Conservation (phyloP, 345 rosid species). For the Eucalyptus sp. region DNA sequence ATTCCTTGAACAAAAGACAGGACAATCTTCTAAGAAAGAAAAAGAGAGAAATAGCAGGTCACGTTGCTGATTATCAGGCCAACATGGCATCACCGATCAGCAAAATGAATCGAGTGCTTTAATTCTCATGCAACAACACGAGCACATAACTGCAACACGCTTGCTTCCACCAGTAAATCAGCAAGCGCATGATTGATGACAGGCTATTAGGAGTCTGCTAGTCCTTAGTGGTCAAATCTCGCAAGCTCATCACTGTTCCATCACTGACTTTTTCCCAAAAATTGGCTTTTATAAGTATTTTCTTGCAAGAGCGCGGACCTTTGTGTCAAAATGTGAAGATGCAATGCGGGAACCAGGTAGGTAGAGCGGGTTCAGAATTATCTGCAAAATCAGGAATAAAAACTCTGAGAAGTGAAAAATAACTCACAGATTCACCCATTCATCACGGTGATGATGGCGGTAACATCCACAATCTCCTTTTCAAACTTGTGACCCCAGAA, state of each 20-base stretch:
- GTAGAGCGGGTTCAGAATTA: constrained; percentile 82
- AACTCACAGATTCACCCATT: neutral
- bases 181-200: neutral
- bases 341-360: constrained; percentile 87
- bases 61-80: neutral
- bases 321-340: constrained; percentile 85
- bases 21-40: neutral
- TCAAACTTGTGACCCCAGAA: neutral
- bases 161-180: neutral
- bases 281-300: constrained; percentile 45
- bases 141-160: neutral
- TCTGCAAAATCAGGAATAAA: constrained; percentile 31
- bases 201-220: neutral
- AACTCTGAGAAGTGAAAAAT: neutral
- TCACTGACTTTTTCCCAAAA: neutral
- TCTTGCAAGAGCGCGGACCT: constrained; percentile 91
- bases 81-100: neutral
- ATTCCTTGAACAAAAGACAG: neutral
- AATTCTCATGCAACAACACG: neutral
- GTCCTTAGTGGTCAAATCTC: neutral
- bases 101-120: neutral
- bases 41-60: neutral
- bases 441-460: neutral
- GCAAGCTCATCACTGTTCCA: neutral
- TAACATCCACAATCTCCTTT: neutral